Base-by-base conservation (phyloP, 2,329 filamentous ascomycete genomes). In the Penicillium sp. region DNA sequence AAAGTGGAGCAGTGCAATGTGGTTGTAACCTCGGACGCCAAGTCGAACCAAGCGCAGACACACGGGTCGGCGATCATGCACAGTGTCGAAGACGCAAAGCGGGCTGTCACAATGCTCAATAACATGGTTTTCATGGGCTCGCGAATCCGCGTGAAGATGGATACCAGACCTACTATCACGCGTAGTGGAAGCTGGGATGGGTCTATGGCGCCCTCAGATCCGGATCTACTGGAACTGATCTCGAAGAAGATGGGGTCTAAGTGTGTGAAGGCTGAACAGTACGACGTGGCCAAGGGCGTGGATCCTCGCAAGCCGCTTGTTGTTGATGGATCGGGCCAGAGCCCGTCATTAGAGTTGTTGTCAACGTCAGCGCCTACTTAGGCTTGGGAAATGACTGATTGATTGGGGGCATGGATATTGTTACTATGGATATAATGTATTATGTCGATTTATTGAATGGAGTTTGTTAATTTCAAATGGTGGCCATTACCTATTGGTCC, bases 61-160 rank as follows among this genome's bases (percentile, higher is more conserved):
- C 69, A 64, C 7, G 67, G 54, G 12, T 55, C 53, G 15, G 51
- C 69, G 4, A 70, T 67, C 2, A 71, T 75, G 56, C 65, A 57
- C 35, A 68, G 58, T 9, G 57, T 62, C 12, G 73, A 75, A 1
- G 72, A 75, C 31, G 74, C 74, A 4, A 69, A 69, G 50, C 64
- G 65, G n/a, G 71, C 70, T 12, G 64, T 73, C 20, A 55, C 56
- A 1, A 61, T 68, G 47, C 69, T 71, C 50, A 70, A 76, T 55
- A 72, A 71, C 29, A 56, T 67, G 15, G 55, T 58, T 5, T 71
- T 76, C 49, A 67, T 68, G 53, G 71, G 70, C 1, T 61, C 64
- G 1, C 68, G 59, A 9, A 72, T 76, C 29, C 61, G 67, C 27
- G 69, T 76, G 6, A 64, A 67, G 47, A 56, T 75, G 47, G 68